Evolutionary conservation across 1,284 basidiomycete genomes (phyloP).

Genomic region (Pascua guehoae): DNA sequence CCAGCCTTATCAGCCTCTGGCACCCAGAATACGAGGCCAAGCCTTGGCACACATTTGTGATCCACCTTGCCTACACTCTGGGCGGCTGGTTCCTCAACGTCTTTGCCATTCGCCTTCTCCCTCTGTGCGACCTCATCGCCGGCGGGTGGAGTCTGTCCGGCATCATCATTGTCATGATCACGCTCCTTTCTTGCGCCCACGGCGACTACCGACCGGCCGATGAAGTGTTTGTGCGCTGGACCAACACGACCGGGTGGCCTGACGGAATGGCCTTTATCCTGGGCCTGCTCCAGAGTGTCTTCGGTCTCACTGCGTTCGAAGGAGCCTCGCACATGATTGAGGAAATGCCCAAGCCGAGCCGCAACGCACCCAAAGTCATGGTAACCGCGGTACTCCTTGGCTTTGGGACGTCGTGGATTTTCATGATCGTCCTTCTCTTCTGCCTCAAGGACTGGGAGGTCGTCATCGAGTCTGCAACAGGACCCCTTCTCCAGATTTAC

Average conservation of each 20-base stretch:
- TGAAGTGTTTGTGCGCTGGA: conserved; percentile 47
- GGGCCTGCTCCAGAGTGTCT: conserved; percentile 48
- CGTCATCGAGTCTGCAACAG: conserved; percentile 57
- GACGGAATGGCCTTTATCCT: conserved; percentile 50
- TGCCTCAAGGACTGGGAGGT: conserved; percentile 59
- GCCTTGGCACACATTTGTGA: conserved; percentile 26
- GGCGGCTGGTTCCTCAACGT: conserved; percentile 21
- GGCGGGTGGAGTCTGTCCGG: conserved; percentile 43
- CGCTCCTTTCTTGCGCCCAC: conserved; percentile 37
- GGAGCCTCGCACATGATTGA: conserved; percentile 29
- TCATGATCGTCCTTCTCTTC: conserved; percentile 65
- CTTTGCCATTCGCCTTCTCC: conserved; percentile 17
- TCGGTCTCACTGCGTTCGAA: conserved; percentile 45
- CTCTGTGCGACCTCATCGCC: conserved; percentile 34
- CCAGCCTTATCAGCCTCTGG: conserved; percentile 35
- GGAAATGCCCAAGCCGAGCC: conserved; percentile 23
- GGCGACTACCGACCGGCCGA: conserved; percentile 42
- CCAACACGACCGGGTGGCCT: conserved; percentile 51
- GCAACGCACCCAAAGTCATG: conserved; percentile 24
- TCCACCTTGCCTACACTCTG: conserved; percentile 26
- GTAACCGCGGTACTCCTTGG: conserved; percentile 61
- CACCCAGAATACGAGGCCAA: conserved; percentile 32
- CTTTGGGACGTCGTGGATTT: conserved; percentile 56
- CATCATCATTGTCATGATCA: conserved; percentile 44
- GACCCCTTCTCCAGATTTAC: conserved; percentile 63